Percentiles rank a stretch among this genome's conserved stretches.
Conservation (phyloP, 2,329 filamentous ascomycete genomes). For the Colletotrichum nymphaeae region DNA sequence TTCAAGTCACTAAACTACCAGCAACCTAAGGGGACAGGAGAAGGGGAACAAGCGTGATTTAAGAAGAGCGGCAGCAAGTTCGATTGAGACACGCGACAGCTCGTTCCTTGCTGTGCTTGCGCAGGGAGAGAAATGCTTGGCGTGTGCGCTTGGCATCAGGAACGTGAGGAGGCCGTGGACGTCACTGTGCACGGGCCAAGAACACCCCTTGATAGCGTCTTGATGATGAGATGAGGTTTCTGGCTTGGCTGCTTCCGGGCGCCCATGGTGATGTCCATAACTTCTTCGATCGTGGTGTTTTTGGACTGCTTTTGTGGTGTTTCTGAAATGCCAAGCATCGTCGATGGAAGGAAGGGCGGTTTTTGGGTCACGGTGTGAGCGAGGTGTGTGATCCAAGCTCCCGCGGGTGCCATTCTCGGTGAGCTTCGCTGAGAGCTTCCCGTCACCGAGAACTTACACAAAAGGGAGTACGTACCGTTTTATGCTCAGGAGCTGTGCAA, state of each 20-base stretch:
- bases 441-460: not conserved
- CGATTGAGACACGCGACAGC: conserved; percentile 10
- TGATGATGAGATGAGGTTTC: not conserved
- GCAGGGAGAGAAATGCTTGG: conserved; percentile 22
- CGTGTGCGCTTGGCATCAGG: conserved; percentile 22
- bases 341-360: not conserved
- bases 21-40: not conserved
- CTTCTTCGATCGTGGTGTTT: not conserved
- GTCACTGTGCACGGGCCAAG: conserved; percentile 32
- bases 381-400: conserved; percentile 21
- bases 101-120: not conserved
- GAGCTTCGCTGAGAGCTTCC: not conserved
- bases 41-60: not conserved
- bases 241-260: conserved; percentile 16
- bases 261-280: not conserved
- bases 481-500: not conserved
- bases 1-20: not conserved
- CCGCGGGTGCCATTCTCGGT: conserved; percentile 1
- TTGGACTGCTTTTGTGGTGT: not conserved
- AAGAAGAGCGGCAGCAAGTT: not conserved
- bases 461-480: not conserved
- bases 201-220: conserved; percentile 6
- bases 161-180: conserved; percentile 24
- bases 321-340: not conserved
- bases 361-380: not conserved